These are phyloP conservation scores for Lithohypha guttulata DNA, from an alignment of 2,329 filamentous ascomycete species.

Conservation along the genomic window DNA sequence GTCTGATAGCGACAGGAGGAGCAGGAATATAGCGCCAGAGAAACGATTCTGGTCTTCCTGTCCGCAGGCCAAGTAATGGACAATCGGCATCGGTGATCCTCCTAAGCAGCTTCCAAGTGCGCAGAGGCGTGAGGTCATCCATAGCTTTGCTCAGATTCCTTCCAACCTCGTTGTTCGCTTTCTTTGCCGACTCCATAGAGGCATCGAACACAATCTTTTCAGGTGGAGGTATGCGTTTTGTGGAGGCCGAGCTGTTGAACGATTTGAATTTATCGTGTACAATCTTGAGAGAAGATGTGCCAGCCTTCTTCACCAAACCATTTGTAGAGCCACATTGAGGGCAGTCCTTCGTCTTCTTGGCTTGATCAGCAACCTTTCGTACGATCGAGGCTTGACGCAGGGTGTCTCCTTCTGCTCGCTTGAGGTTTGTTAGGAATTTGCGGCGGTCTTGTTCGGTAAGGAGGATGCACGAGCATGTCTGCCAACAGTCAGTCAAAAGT, in stretches of 20 bases:
- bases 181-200: constrained; percentile 71
- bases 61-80: constrained; percentile 80
- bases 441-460: constrained; percentile 71
- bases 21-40: constrained; percentile 95
- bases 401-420: constrained; percentile 75
- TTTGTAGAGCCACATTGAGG: constrained; percentile 73
- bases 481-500: constrained; percentile 9
- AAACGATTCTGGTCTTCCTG: constrained; percentile 90
- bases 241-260: constrained; percentile 79
- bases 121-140: constrained; percentile 84
- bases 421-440: constrained; percentile 65
- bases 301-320: constrained; percentile 82
- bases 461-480: constrained; percentile 73
- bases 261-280: constrained; percentile 84
- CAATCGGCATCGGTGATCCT: constrained; percentile 76
- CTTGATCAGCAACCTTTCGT: constrained; percentile 82
- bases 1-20: constrained; percentile 85
- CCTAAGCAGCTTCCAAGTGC: constrained; percentile 84
- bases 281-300: constrained; percentile 73
- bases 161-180: constrained; percentile 69
- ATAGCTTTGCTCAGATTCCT: constrained; percentile 85
- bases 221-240: constrained; percentile 69
- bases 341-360: constrained; percentile 74
- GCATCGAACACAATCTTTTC: constrained; percentile 77
- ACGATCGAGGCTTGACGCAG: constrained; percentile 70